phyloP scores from a whole-genome alignment of 2,329 filamentous ascomycete species.

The Sclerotinia glacialis region DNA sequence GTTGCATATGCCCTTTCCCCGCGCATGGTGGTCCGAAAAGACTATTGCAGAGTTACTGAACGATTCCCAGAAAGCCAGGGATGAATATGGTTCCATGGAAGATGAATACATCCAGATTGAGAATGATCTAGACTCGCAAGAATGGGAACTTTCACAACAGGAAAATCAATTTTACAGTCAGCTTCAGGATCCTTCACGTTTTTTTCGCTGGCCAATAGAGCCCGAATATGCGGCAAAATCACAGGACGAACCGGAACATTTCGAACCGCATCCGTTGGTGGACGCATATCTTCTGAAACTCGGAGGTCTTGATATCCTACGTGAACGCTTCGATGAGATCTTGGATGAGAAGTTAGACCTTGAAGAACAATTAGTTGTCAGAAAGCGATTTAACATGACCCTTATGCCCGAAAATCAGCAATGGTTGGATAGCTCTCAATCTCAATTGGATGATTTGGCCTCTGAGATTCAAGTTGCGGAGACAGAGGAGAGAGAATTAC shows the following conservation, averaged over 20 bases:
- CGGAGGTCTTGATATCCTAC: slow-evolving; percentile 28
- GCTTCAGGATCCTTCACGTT: background rate
- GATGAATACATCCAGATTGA: slow-evolving; percentile 31
- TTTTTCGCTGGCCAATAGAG: background rate
- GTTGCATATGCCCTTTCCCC: background rate
- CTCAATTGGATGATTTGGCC: slow-evolving; percentile 14
- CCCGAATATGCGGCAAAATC: background rate
- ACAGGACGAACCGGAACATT: fast-evolving
- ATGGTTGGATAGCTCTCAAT: slow-evolving; percentile 28
- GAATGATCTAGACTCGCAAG: slow-evolving; percentile 23
- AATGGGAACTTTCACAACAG: slow-evolving; percentile 21
- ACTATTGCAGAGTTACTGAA: background rate
- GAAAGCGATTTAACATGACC: slow-evolving; percentile 16
- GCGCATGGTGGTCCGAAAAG: background rate
- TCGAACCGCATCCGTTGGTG: slow-evolving; percentile 26
- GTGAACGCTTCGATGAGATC: slow-evolving; percentile 26
- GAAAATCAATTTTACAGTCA: slow-evolving; percentile 25
- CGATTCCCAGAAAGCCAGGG: slow-evolving; percentile 21
- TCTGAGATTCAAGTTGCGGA: slow-evolving; percentile 22
- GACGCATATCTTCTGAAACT: slow-evolving; percentile 24
- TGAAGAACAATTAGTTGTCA: slow-evolving; percentile 21
- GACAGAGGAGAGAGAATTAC: slow-evolving; percentile 22
- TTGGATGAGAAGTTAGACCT: slow-evolving; percentile 25
- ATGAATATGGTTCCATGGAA: slow-evolving; percentile 31
- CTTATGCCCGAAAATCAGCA: slow-evolving; percentile 25